Evolutionary conservation across 176 grass and related monocot genomes (phyloP), one percentile per base, ranked within the genome.

Genomic region (Carex parvula): DNA sequence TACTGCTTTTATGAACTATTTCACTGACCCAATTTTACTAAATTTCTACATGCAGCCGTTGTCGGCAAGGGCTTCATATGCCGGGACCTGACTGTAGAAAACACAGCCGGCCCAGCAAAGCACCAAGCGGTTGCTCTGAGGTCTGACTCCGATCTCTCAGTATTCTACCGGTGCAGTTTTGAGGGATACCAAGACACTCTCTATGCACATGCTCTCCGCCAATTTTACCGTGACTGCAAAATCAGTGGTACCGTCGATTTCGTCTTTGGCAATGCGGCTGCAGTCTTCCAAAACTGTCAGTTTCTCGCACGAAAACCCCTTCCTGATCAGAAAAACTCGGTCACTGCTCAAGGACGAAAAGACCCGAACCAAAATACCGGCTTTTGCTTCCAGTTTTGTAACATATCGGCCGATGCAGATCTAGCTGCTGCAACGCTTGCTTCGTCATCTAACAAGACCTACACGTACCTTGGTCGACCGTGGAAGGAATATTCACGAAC

Each of bases 141-240:
- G 39, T 77, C 73, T 2, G 71, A 83, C 39, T 82, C 68, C 2
- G 86, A 88, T 30, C 86, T 83, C 42, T 84, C 86, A 0, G 82
- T 78, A 29, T 88, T 88, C 26, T 83, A 83, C 44, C 37, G 41
- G 84, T 93, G 88, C 84, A 85, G 87, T 1, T 90, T 94, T 54
- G 84, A 88, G 20, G 92, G 76, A 13, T 87, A 81, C 87, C 92
- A 94, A 87, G 92, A 94, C 62, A 94, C 92, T 24, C 92, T 94
- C 44, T 91, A 91, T 81, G 89, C 82, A 41, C 87, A 91, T 68
- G 84, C 89, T 3, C 83, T 87, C 81, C 18, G 46, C 20, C 92
- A 94, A 5, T 94, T 94, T 85, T 94, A 91, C 79, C 89, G 89
- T 80, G 88, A 89, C 58, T 94, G 92, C 56, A 86, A 78, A 67